Conservation (phyloP, 1,284 basidiomycete species). For the Somion occarium region DNA sequence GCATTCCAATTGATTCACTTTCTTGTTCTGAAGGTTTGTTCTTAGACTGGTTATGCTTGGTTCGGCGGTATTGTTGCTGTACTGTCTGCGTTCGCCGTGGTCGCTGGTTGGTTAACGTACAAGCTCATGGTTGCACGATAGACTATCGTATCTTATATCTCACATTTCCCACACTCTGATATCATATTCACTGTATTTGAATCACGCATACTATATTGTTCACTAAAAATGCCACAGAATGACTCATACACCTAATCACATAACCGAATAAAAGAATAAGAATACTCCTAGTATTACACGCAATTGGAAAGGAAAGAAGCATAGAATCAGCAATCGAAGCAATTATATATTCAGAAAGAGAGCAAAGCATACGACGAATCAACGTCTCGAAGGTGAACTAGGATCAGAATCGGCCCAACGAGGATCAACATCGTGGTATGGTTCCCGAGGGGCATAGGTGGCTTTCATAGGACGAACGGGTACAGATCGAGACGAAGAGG, state of each 20-base stretch:
- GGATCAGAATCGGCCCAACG: not conserved
- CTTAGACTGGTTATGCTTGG: conserved; percentile 55
- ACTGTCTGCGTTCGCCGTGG: conserved; percentile 71
- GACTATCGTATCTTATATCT: not conserved
- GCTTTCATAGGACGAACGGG: not conserved
- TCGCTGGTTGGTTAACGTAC: conserved; percentile 83
- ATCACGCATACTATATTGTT: not conserved
- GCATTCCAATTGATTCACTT: conserved; percentile 19
- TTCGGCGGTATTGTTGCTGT: conserved; percentile 81
- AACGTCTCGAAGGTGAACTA: conserved; percentile 1
- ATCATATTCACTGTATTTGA: not conserved
- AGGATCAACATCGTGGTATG: conserved; percentile 1
- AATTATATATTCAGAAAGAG: not conserved
- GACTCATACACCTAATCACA: not conserved
- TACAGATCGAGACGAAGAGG: not conserved
- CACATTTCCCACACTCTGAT: not conserved
- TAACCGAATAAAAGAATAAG: not conserved
- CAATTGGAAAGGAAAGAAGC: not conserved
- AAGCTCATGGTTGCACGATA: conserved; percentile 57
- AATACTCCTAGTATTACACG: not conserved
- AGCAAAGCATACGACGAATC: not conserved
- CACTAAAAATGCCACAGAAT: not conserved
- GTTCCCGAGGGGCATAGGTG: not conserved
- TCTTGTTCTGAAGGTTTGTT: not conserved
- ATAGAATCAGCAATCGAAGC: not conserved